Evolutionary conservation across 1,139 yeast genomes (phyloP), one percentile per base, ranked within the genome.

Genomic region (Pichia sp.): DNA sequence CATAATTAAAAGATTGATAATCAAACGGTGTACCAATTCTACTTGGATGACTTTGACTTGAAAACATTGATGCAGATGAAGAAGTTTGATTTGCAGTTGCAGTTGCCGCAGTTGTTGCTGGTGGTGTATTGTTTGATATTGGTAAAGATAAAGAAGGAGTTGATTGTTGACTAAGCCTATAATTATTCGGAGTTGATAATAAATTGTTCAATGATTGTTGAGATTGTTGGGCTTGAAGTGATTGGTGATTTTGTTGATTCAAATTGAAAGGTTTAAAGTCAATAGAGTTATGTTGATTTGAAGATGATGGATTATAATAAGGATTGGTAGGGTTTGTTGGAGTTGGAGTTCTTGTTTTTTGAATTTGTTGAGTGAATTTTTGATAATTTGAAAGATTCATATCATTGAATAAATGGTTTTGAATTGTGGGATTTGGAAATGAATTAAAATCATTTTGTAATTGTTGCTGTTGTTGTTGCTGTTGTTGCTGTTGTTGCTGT

Each of bases 341-440:
- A 13, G 51, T 44, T 27, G 56, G 46, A 30, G 54, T 29, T 41
- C 45, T 51, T 10, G 46, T 36, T 36, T 50, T 56, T 30, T 50
- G 56, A 31, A 54, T 44, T 43, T 53, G 58, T 41, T 56, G 58
- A n/a, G 55, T 38, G n/a, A 43, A 47, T 48, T 52, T 54, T 19
- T 53, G 55, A 42, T 47, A 55, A 42, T 51, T 53, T 13, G 53
- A 46, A 3, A 53, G 25, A 31, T 56, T 56, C 50, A 54, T 50
- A 30, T 52, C 57, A 43, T 45, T 44, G 31, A 51, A 55, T 3
- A 48, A n/a, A 29, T 47, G 45, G 34, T 49, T 51, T 41, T 39
- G 49, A 8, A 47, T 16, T 13, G 52, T 43, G 30, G 53, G 48
- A 45, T 47, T 52, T 22, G 48, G 1, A 43, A 34, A 50, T 29